These are phyloP conservation scores for Biscogniauxia sp. DNA, from an alignment of 2,329 filamentous ascomycete genomes.

Conservation along the genomic window DNA sequence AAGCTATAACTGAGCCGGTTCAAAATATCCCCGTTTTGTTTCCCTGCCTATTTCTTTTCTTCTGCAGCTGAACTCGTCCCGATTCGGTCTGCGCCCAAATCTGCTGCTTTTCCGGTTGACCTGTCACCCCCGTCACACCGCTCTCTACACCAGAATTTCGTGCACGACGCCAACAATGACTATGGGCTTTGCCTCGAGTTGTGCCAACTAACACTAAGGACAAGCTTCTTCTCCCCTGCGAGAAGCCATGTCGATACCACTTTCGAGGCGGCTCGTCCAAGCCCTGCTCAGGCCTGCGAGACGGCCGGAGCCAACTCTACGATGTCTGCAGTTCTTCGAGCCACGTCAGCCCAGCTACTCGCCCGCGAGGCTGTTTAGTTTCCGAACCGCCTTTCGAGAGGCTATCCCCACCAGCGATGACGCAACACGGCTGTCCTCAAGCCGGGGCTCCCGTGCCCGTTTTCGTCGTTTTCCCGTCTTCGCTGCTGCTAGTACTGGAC, in stretches of 20 bases:
- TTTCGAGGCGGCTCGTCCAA: constrained; percentile 12
- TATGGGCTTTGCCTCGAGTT: constrained; percentile 12
- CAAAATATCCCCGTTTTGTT: neutral
- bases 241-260: constrained; percentile 18
- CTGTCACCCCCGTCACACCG: too few relatives aligned
- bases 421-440: neutral
- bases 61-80: too few relatives aligned
- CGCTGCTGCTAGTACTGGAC: constrained; percentile 28
- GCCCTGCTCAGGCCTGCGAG: constrained; percentile 11
- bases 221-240: too few relatives aligned
- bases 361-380: constrained; percentile 12
- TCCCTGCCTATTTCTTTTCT: too few relatives aligned
- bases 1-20: neutral
- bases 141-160: too few relatives aligned
- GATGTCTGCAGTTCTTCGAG: constrained; percentile 4
- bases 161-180: neutral
- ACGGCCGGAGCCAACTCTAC: constrained; percentile 8
- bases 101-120: too few relatives aligned
- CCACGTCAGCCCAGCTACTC: constrained; percentile 3
- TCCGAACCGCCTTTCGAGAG: constrained; percentile 15
- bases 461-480: constrained; percentile 22
- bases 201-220: too few relatives aligned
- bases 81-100: too few relatives aligned
- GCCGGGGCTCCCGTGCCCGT: constrained; percentile 10
- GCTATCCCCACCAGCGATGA: constrained; percentile 5